Evolutionary conservation across 108 stramenopile species (phyloP).

Genomic region (Cyclostephanos tholiformis): DNA sequence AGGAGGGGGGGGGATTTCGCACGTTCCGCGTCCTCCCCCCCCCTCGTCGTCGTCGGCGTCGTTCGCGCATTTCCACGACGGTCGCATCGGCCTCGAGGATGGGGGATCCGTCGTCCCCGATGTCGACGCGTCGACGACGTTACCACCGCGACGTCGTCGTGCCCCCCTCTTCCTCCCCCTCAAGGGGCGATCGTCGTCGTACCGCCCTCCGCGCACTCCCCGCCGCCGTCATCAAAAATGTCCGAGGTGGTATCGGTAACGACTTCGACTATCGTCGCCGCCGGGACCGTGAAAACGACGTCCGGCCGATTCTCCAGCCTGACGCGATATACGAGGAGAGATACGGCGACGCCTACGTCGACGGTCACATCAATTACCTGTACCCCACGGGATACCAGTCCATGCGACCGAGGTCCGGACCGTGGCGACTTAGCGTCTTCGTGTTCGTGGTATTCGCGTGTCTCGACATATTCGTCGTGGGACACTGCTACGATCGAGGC

Average conservation of each 20-base stretch:
- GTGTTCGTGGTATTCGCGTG: conserved; percentile 74
- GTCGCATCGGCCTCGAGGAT: no score
- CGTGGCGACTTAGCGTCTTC: conserved; percentile 80
- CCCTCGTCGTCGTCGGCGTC: neutral
- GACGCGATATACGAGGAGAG: conserved; percentile 81
- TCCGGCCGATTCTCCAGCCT: conserved; percentile 29
- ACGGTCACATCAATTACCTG: conserved; percentile 70
- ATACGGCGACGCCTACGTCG: conserved; percentile 86
- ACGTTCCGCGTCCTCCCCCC: no score
- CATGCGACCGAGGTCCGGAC: conserved; percentile 83
- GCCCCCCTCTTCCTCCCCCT: no score
- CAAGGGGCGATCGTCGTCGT: neutral
- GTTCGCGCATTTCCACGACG: neutral
- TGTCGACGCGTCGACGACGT: neutral
- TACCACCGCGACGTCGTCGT: neutral
- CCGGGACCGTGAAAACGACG: conserved; percentile 6
- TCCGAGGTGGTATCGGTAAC: conserved; percentile 4
- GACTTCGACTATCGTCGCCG: no score
- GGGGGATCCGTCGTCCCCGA: neutral
- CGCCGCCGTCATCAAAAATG: neutral
- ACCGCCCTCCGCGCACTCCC: neutral
- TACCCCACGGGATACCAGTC: conserved; percentile 87
- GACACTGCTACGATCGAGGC: conserved; percentile 72
- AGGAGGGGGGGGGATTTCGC: no score
- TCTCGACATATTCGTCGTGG: conserved; percentile 81